Evolutionary conservation across 2,329 filamentous ascomycete species (phyloP), one percentile per base, ranked within the genome.

Genomic region (Stachybotrys echinatus): DNA sequence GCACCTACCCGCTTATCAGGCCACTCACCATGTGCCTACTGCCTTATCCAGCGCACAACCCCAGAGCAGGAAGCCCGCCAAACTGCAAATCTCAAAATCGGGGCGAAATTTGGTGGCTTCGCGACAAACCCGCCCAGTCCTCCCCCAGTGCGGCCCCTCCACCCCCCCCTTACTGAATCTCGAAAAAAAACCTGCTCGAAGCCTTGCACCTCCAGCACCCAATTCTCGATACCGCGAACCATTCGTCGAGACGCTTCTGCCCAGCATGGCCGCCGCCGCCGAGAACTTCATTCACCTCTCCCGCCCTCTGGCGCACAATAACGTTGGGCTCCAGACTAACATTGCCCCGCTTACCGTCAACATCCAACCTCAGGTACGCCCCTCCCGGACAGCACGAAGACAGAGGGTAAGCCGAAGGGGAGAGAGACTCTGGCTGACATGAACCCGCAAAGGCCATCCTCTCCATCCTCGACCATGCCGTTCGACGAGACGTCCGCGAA

Each of bases 271-370:
- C 71, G 76, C 82, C 66, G 76, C 85, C 69, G 79, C 83, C 64
- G 88, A 92, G 71, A 87, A 88, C 57, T 97, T 96, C 78, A 85
- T 97, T 65, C 94, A 99, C 73, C 87, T 99, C 60, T 87, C 92
- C 66, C 85, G 94, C 72, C 94, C 94, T 64, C 80, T 97, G 65
- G 91, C 90, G 70, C 90, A 91, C 60, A 85, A 87, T 55, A 77
- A 83, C 52, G 78, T 91, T 62, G 88, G 88, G 68, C 84, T 88
- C 66, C 88, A 90, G 73, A 85, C 87, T 65, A 91, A 87, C 62
- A 92, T 91, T 70, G 87, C 91, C 73, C 94, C 94, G 73, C 83
- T 99, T 70, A 88, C 86, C 70, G 91, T 99, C 68, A 88, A 89
- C 68, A 88, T 99, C 71, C 94, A 96, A 72, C 92, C 94, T 65